Percentiles rank a stretch among this genome's conserved stretches.
Evolutionary conservation across 768 basidiomycete species (phyloP).

Genomic region (Panus rudis): DNA sequence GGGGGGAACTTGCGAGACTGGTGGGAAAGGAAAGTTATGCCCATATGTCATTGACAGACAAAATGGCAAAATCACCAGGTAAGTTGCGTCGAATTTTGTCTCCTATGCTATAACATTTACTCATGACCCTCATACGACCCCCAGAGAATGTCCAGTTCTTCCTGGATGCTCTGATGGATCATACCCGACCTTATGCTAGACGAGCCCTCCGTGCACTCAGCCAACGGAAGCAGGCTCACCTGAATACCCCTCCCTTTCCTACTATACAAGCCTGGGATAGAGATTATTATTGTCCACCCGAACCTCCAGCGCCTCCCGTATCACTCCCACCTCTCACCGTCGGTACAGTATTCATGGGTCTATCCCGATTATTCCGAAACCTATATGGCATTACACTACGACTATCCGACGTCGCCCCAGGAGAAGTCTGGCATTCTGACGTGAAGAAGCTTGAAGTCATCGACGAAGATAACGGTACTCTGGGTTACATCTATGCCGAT

Average conservation of each 20-base stretch:
- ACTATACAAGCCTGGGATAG: slow-evolving; percentile 93
- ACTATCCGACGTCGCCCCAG: slow-evolving; percentile 56
- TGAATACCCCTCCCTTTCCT: slow-evolving; percentile 50
- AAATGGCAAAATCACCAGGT: slow-evolving; percentile 97
- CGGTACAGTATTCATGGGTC: slow-evolving; percentile 86
- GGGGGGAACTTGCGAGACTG: slow-evolving; percentile 77
- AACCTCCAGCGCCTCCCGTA: slow-evolving; percentile 68
- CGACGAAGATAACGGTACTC: slow-evolving; percentile 77
- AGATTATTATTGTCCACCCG: slow-evolving; percentile 84
- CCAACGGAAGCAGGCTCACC: slow-evolving; percentile 68
- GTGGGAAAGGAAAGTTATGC: slow-evolving; percentile 85
- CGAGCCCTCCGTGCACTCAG: slow-evolving; percentile 62
- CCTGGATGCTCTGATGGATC: slow-evolving; percentile 70
- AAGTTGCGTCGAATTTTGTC: slow-evolving; percentile 14
- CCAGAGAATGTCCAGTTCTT: slow-evolving; percentile 84
- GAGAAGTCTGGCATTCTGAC: slow-evolving; percentile 85
- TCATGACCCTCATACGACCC: background rate
- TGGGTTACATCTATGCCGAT: slow-evolving; percentile 96
- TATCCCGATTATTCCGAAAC: slow-evolving; percentile 82
- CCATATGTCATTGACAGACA: slow-evolving; percentile 82
- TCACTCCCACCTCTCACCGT: slow-evolving; percentile 71
- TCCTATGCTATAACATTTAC: slow-evolving; percentile 1
- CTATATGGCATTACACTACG: slow-evolving; percentile 84
- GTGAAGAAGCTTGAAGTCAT: slow-evolving; percentile 92
- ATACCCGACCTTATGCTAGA: slow-evolving; percentile 72